Conservation (phyloP, 2,329 filamentous ascomycete genomes). For the Knufia petricola region DNA sequence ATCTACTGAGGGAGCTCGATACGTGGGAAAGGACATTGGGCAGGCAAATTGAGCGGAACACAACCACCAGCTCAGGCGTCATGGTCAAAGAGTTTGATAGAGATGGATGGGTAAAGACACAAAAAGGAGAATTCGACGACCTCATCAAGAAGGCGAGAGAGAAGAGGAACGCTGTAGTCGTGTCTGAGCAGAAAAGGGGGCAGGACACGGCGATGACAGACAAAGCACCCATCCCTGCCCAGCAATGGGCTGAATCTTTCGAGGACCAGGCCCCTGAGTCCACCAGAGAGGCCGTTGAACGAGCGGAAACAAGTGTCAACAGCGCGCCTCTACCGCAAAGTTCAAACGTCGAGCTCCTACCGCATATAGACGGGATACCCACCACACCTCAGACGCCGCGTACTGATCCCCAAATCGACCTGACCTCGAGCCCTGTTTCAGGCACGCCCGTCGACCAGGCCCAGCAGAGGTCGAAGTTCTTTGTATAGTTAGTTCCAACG, state of each 20-base stretch:
- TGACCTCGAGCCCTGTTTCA: conserved; percentile 1
- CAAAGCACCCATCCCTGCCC: not conserved
- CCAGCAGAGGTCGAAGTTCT: conserved; percentile 6
- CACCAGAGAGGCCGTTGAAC: not conserved
- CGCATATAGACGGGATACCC: not conserved
- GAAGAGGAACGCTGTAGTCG: conserved; percentile 15
- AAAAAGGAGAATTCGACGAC: conserved; percentile 66
- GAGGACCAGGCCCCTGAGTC: not conserved
- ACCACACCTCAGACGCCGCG: not conserved
- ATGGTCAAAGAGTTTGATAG: conserved; percentile 86
- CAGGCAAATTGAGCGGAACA: conserved; percentile 29
- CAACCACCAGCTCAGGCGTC: conserved; percentile 38
- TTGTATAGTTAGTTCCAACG: not conserved
- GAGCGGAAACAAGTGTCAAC: not conserved
- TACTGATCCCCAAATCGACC: not conserved
- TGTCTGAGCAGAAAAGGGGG: not conserved
- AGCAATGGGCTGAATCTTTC: not conserved
- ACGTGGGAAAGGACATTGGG: conserved; percentile 80
- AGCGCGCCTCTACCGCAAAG: not conserved
- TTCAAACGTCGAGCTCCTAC: not conserved
- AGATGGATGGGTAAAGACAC: conserved; percentile 60
- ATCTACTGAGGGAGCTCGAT: conserved; percentile 70
- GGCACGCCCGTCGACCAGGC: too few species aligned
- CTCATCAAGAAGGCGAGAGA: conserved; percentile 67
- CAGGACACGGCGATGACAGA: not conserved